phyloP scores from a whole-genome alignment of 2,329 filamentous ascomycete species.

The Diplodia sapinea region DNA sequence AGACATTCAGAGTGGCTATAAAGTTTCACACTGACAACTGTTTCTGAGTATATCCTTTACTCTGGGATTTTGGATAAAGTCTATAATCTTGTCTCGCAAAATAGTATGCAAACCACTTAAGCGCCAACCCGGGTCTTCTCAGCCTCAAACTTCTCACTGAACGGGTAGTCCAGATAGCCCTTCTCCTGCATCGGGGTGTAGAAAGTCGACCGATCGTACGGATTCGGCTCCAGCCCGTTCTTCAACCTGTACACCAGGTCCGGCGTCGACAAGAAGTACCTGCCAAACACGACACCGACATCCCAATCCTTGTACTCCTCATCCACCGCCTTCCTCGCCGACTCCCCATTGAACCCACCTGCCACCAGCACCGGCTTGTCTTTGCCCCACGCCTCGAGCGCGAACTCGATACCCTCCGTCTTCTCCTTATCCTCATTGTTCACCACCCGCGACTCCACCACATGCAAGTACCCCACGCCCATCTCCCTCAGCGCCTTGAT shows the following conservation, averaged over 20 bases:
- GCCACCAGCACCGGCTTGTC: conserved; percentile 46
- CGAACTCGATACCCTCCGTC: conserved; percentile 36
- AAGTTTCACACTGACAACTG: too few species aligned
- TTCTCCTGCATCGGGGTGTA: conserved; percentile 46
- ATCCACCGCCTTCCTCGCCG: conserved; percentile 45
- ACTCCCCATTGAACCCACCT: conserved; percentile 50
- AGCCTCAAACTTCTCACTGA: conserved; percentile 46
- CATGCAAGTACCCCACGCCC: conserved; percentile 54
- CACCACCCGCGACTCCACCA: conserved; percentile 41
- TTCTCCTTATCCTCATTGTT: conserved; percentile 47
- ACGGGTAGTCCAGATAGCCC: conserved; percentile 52
- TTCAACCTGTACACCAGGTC: conserved; percentile 55
- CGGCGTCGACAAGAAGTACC: conserved; percentile 57
- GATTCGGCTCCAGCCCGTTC: conserved; percentile 51
- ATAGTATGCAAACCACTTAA: not conserved
- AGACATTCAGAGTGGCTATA: too few species aligned
- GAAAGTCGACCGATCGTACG: conserved; percentile 55
- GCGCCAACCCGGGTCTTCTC: not conserved
- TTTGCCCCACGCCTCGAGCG: conserved; percentile 38
- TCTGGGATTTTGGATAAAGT: too few species aligned
- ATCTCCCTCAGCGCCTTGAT: conserved; percentile 58
- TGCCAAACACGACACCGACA: conserved; percentile 55
- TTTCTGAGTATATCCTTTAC: too few species aligned
- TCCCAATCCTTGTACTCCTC: conserved; percentile 52
- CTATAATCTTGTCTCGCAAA: too few species aligned